phyloP scores from a whole-genome alignment of 2,329 filamentous ascomycete species.

The Rutstroemia sp. region DNA sequence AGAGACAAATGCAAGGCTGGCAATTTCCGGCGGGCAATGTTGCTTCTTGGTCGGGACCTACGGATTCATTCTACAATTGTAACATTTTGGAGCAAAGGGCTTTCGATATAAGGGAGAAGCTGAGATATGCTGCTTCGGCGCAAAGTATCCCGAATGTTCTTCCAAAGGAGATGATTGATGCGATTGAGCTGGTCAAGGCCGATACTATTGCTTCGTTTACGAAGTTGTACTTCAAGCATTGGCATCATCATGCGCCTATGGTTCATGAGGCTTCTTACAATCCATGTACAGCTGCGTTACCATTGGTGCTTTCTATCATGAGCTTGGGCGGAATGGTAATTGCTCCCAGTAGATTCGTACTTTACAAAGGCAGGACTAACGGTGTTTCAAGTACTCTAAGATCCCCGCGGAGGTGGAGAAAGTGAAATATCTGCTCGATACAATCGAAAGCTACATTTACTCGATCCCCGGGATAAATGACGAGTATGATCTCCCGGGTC shows the following conservation, averaged over 20 bases:
- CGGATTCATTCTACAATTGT: constrained; percentile 16
- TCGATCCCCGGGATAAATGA: constrained; percentile 24
- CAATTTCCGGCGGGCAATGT: constrained; percentile 20
- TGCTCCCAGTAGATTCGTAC: background rate
- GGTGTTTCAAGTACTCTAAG: constrained; percentile 21
- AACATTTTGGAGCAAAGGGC: constrained; percentile 22
- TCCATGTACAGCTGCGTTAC: constrained; percentile 23
- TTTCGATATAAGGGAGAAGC: constrained; percentile 25
- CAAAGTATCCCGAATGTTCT: constrained; percentile 17
- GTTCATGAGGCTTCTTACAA: constrained; percentile 28
- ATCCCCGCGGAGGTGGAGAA: constrained; percentile 17
- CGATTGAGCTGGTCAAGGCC: constrained; percentile 23
- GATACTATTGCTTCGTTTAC: constrained; percentile 21
- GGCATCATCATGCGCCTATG: constrained; percentile 29
- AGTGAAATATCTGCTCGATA: constrained; percentile 22
- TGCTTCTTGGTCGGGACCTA: constrained; percentile 17
- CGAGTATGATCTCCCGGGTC: constrained; percentile 25
- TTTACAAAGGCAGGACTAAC: constrained; percentile 5
- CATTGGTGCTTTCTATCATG: constrained; percentile 26
- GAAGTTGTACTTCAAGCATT: constrained; percentile 28
- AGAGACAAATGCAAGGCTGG: constrained; percentile 21
- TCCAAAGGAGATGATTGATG: constrained; percentile 22
- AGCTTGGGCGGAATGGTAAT: constrained; percentile 28
- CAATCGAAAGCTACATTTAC: constrained; percentile 24
- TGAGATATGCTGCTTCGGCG: constrained; percentile 21